These are phyloP conservation scores for Colletotrichum theobromicola DNA, from an alignment of 2,329 filamentous ascomycete species.

Conservation along the genomic window DNA sequence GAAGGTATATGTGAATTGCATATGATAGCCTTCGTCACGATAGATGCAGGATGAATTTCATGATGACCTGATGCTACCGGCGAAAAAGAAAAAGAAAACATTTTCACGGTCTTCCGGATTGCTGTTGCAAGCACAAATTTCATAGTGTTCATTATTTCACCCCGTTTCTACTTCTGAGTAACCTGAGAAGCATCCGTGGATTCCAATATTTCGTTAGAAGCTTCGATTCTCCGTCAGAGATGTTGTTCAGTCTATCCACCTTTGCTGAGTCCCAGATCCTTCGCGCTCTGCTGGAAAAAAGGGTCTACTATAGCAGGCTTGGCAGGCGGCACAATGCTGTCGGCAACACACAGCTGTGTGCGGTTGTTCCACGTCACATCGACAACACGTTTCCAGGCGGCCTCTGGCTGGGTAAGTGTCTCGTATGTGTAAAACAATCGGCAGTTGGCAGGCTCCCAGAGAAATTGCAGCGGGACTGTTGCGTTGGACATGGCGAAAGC, in stretches of 20 bases:
- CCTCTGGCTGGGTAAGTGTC: constrained; percentile 43
- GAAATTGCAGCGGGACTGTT: constrained; percentile 47
- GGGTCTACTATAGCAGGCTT: constrained; percentile 23
- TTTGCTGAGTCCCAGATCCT: background rate
- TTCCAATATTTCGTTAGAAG: too few species aligned
- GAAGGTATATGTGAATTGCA: too few species aligned
- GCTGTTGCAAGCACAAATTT: too few species aligned
- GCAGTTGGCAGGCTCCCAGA: constrained; percentile 50
- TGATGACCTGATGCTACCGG: too few species aligned
- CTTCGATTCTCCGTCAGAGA: too few species aligned
- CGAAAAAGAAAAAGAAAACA: too few species aligned
- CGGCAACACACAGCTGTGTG: constrained; percentile 34
- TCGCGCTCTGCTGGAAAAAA: constrained; percentile 6
- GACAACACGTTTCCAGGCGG: constrained; percentile 43
- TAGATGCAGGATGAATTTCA: too few species aligned
- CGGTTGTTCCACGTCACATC: constrained; percentile 39
- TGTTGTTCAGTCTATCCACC: background rate
- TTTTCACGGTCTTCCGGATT: too few species aligned
- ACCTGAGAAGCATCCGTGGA: too few species aligned
- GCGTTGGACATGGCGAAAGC: constrained; percentile 34
- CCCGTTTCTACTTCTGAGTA: too few species aligned
- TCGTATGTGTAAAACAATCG: constrained; percentile 50
- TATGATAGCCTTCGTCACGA: too few species aligned
- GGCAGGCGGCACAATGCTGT: constrained; percentile 29
- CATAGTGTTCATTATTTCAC: too few species aligned